Conservation (phyloP, 1,139 yeast species). For the Suhomyces yuchorum region DNA sequence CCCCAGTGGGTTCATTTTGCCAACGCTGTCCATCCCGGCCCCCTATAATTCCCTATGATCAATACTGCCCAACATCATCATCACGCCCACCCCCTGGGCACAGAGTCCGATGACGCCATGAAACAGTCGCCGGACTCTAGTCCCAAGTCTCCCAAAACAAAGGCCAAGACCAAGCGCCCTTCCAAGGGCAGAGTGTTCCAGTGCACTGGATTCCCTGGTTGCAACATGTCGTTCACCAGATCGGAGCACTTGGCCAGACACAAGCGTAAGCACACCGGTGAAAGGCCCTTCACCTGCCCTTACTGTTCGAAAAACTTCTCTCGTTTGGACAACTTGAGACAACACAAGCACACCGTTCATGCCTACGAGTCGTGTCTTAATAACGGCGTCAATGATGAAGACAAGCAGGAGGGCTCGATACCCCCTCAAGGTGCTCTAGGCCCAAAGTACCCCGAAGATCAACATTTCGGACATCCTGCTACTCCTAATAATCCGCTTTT, state of each 20-base stretch:
- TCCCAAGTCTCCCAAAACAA: conserved; percentile 11
- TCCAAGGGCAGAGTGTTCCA: conserved; percentile 70
- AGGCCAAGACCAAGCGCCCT: conserved; percentile 34
- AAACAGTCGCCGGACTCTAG: background rate
- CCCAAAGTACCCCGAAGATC: conserved; percentile 2
- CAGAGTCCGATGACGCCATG: conserved; percentile 6
- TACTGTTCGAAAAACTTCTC: conserved; percentile 80
- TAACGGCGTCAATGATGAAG: conserved; percentile 9
- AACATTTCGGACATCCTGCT: conserved; percentile 11
- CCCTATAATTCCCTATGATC: conserved; percentile 3
- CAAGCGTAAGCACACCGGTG: conserved; percentile 92
- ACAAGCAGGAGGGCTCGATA: background rate
- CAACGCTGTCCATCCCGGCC: background rate
- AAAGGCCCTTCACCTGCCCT: conserved; percentile 88
- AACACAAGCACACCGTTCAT: conserved; percentile 91
- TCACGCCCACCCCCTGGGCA: conserved; percentile 1
- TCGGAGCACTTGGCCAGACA: conserved; percentile 92
- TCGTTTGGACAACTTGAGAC: conserved; percentile 84
- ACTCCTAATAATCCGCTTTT: conserved; percentile 13
- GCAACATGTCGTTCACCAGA: conserved; percentile 85
- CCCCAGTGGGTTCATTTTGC: background rate
- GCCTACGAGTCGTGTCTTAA: conserved; percentile 57
- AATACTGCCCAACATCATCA: conserved; percentile 12
- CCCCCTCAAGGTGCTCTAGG: background rate
- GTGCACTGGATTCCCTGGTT: conserved; percentile 85